Percentiles rank a stretch among this genome's conserved stretches.
These are phyloP conservation scores for Ophiostoma pallidulum DNA, from an alignment of 2,329 filamentous ascomycete genomes.

Conservation along the genomic window DNA sequence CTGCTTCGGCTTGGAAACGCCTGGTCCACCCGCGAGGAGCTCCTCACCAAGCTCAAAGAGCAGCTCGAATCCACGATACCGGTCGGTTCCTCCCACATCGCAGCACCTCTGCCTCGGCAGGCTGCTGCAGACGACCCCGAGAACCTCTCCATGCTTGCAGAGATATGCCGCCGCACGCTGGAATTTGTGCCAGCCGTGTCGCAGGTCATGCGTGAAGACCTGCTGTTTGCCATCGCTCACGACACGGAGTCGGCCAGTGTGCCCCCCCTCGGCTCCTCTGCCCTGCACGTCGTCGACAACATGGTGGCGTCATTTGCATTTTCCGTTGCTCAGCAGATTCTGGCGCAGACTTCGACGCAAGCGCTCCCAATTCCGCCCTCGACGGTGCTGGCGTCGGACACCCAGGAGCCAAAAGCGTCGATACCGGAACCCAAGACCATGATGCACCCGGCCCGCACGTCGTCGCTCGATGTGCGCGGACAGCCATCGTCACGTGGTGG, in stretches of 20 bases:
- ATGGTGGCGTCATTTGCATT: slow-evolving; percentile 72
- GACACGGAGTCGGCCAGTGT: slow-evolving; percentile 26
- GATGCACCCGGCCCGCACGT: slow-evolving; percentile 57
- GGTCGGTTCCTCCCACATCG: too few species aligned
- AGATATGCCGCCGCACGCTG: slow-evolving; percentile 73
- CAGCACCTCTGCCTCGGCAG: slow-evolving; percentile 33
- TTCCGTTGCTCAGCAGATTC: slow-evolving; percentile 63
- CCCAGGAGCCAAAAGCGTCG: slow-evolving; percentile 49
- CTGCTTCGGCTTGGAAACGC: slow-evolving; percentile 75
- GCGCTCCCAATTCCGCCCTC: slow-evolving; percentile 57
- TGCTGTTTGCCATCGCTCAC: slow-evolving; percentile 49
- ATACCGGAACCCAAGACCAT: slow-evolving; percentile 62
- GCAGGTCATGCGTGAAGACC: slow-evolving; percentile 68
- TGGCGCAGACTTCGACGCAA: slow-evolving; percentile 64
- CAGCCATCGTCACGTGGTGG: slow-evolving; percentile 23
- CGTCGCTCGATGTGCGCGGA: slow-evolving; percentile 45
- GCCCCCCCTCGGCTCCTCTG: slow-evolving; percentile 20
- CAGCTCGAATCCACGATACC: slow-evolving; percentile 50
- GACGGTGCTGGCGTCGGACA: slow-evolving; percentile 34
- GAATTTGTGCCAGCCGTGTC: slow-evolving; percentile 77
- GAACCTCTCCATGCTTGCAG: slow-evolving; percentile 70
- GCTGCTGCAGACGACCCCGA: slow-evolving; percentile 54
- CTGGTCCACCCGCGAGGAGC: slow-evolving; percentile 51
- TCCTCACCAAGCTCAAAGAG: slow-evolving; percentile 51
- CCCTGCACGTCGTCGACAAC: slow-evolving; percentile 56